phyloP scores from a whole-genome alignment of 352 stramenopile genomes.

The Phytopythium delawarense region DNA sequence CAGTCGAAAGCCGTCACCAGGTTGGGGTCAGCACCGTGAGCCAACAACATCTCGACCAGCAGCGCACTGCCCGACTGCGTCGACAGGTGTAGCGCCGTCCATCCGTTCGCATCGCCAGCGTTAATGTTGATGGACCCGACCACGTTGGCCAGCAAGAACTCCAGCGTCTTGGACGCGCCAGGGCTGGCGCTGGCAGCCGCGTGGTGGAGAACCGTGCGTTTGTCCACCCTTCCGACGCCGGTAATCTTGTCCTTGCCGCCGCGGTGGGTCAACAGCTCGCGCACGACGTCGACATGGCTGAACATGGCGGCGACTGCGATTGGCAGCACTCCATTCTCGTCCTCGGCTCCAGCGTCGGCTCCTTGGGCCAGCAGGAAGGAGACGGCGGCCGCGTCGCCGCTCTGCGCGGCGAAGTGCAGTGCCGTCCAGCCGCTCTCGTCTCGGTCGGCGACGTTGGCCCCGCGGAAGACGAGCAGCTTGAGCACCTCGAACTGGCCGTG shows the following conservation, averaged over 20 bases:
- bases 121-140: background rate
- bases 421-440: constrained; percentile 6
- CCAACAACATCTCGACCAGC: background rate
- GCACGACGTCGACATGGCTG: constrained; percentile 27
- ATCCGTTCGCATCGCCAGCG: background rate
- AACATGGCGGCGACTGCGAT: background rate
- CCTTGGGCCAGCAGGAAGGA: background rate
- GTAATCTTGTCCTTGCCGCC: background rate
- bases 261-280: constrained; percentile 36
- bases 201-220: constrained; percentile 4
- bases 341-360: background rate
- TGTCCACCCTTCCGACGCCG: background rate
- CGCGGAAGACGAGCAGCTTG: constrained; percentile 7
- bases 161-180: background rate
- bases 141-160: background rate
- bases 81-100: constrained; percentile 4
- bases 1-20: background rate
- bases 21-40: background rate
- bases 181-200: constrained; percentile 5
- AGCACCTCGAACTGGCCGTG: constrained; percentile 6
- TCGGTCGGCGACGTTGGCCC: constrained; percentile 1
- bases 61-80: constrained; percentile 2
- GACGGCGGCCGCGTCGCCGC: background rate
- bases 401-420: constrained; percentile 6
- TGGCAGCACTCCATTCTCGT: background rate